These are phyloP conservation scores for Oropetium thomaeum DNA, from an alignment of 176 grass and related monocot genomes.

Conservation along the genomic window DNA sequence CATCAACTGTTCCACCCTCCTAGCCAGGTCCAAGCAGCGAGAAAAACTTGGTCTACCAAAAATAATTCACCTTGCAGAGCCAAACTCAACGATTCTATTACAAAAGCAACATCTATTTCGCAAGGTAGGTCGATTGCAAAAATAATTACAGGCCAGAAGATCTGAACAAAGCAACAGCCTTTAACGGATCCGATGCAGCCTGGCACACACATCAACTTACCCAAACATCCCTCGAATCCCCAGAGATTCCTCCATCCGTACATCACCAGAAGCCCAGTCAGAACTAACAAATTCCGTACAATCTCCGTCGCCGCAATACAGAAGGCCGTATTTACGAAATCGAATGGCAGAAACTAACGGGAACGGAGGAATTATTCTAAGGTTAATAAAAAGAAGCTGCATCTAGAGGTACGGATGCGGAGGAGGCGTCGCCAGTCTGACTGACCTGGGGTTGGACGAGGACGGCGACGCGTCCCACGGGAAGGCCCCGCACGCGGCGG, in stretches of 20 bases:
- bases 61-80: background rate
- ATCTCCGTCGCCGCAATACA: background rate
- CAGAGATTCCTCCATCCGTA: background rate
- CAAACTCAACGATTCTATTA: background rate
- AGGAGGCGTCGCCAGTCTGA: background rate
- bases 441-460: conserved; percentile 47
- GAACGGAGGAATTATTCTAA: background rate
- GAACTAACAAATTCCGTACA: background rate
- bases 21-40: background rate
- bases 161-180: background rate
- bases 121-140: background rate
- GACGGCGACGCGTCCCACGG: conserved; percentile 46
- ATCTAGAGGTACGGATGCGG: background rate
- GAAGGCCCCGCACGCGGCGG: conserved; percentile 42
- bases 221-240: background rate
- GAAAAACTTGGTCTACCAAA: background rate
- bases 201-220: background rate
- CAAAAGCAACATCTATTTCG: background rate
- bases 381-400: background rate
- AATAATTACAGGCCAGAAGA: conserved; percentile 10
- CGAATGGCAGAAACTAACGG: background rate
- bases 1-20: background rate
- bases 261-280: background rate
- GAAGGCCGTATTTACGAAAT: background rate
- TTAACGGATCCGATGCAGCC: background rate